Conservation (phyloP, 805 yeast genomes). For the Cyberlindnera saturnus region DNA sequence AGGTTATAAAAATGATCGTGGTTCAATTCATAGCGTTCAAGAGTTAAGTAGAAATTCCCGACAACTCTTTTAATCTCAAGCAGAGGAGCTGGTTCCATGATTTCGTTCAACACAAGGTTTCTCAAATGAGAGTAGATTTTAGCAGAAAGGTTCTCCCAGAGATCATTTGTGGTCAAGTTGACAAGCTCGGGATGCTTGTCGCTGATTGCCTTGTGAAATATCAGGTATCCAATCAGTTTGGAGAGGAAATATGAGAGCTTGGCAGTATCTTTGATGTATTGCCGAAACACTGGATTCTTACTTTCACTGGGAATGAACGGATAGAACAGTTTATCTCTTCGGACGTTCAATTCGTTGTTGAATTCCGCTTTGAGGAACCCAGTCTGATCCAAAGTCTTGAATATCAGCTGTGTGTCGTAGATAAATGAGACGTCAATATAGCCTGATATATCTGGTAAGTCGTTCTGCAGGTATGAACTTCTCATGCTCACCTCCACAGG, state of each 20-base stretch:
- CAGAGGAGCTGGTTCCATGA: constrained; percentile 38
- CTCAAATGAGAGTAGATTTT: constrained; percentile 56
- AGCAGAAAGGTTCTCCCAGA: constrained; percentile 66
- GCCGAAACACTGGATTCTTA: constrained; percentile 24
- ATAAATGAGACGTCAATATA: constrained; percentile 63
- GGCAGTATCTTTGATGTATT: constrained; percentile 27
- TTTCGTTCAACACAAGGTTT: constrained; percentile 37
- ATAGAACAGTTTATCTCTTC: constrained; percentile 65
- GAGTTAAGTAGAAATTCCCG: constrained; percentile 66
- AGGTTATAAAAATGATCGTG: constrained; percentile 56
- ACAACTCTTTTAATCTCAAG: constrained; percentile 39
- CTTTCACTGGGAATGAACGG: constrained; percentile 48
- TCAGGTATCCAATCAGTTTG: constrained; percentile 68
- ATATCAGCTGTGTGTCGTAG: constrained; percentile 79
- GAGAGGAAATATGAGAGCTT: constrained; percentile 50
- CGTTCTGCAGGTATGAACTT: constrained; percentile 40
- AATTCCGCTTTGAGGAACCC: constrained; percentile 58
- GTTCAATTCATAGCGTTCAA: constrained; percentile 66
- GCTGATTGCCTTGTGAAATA: constrained; percentile 66
- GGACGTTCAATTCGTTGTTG: constrained; percentile 63
- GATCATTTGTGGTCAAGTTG: constrained; percentile 49
- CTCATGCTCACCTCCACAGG: constrained; percentile 79
- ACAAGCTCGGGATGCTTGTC: constrained; percentile 56
- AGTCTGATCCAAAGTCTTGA: constrained; percentile 61
- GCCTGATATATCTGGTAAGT: constrained; percentile 27